Conservation (phyloP, 2,329 filamentous ascomycete genomes). For the Fusarium sp. region DNA sequence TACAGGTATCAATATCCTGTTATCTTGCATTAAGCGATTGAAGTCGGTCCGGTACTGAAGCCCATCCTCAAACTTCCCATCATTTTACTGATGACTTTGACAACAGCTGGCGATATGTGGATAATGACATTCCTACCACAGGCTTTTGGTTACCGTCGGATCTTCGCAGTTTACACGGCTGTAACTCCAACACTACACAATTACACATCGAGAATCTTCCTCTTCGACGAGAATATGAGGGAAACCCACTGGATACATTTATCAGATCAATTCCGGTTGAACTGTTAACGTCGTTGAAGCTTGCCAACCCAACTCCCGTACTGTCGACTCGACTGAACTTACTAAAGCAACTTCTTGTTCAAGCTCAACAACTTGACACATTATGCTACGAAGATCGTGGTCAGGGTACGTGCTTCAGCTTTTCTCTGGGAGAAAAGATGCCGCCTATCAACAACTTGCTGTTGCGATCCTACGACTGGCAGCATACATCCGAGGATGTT, state of each 20-base stretch:
- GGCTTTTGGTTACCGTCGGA: conserved; percentile 54
- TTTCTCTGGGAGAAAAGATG: conserved; percentile 54
- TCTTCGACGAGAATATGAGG: conserved; percentile 51
- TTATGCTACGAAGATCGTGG: conserved; percentile 59
- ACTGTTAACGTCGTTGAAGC: conserved; percentile 54
- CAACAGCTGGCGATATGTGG: conserved; percentile 55
- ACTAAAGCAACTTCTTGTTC: conserved; percentile 57
- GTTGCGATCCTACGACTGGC: conserved; percentile 62
- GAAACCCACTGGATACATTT: conserved; percentile 51
- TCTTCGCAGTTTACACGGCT: conserved; percentile 50
- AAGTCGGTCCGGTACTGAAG: conserved; percentile 54
- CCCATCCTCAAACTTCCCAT: not conserved
- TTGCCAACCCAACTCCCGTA: conserved; percentile 53
- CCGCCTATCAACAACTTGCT: conserved; percentile 56
- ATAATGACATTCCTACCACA: conserved; percentile 40
- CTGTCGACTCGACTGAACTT: conserved; percentile 55
- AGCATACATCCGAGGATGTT: conserved; percentile 54
- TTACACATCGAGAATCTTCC: conserved; percentile 57
- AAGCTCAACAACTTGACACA: conserved; percentile 50
- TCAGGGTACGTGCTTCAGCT: conserved; percentile 58
- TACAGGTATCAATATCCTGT: conserved; percentile 49
- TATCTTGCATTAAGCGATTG: conserved; percentile 52
- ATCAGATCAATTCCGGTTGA: conserved; percentile 53
- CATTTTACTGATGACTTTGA: conserved; percentile 20
- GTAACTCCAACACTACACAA: conserved; percentile 45